Evolutionary conservation across 2,329 filamentous ascomycete genomes (phyloP).

Genomic region (Calcarisporium arbuscula): DNA sequence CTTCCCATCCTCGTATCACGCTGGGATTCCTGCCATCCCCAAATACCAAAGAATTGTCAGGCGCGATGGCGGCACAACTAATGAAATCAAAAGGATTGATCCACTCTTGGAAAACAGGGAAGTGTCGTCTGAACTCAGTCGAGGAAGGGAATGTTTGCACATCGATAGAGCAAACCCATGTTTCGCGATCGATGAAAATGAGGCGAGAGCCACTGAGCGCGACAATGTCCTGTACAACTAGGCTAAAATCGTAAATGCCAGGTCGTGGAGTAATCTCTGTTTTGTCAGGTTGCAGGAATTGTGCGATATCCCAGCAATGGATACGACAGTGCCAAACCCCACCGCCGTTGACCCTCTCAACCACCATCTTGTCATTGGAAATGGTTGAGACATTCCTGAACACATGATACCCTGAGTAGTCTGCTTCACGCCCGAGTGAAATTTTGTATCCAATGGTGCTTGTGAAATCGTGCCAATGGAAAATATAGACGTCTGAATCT

Average conservation of each 20-base stretch:
- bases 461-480: constrained; percentile 1
- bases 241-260: not conserved
- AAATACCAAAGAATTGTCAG: too few species aligned
- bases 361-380: too few species aligned
- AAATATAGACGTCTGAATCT: not conserved
- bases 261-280: constrained; percentile 1
- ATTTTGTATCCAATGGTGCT: not conserved
- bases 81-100: too few species aligned
- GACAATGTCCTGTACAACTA: constrained; percentile 2
- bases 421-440: too few species aligned
- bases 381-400: too few species aligned
- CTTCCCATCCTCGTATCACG: too few species aligned
- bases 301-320: constrained; percentile 2
- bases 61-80: too few species aligned
- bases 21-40: too few species aligned
- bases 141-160: constrained; percentile 1
- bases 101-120: constrained; percentile 1
- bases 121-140: constrained; percentile 2
- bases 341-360: too few species aligned
- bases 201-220: not conserved
- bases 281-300: not conserved
- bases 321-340: not conserved
- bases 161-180: constrained; percentile 3
- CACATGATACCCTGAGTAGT: too few species aligned
- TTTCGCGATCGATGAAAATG: constrained; percentile 3